A percentile compares a stretch with the other conserved stretches of the same genome.
phyloP scores from a whole-genome alignment of 257 asterid genomes.

The Solanum tarijense region DNA sequence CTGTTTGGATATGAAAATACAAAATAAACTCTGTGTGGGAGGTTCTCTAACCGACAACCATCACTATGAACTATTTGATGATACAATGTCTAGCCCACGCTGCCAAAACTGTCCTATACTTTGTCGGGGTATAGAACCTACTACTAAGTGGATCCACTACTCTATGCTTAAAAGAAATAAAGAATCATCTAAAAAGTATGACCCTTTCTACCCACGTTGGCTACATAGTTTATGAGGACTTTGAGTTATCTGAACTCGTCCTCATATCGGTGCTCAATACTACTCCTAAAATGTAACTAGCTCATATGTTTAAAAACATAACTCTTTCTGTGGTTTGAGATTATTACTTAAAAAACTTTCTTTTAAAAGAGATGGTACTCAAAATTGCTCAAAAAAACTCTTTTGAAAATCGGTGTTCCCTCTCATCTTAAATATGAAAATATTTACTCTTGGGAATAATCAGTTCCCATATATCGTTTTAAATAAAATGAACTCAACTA shows the following conservation, averaged over 20 bases:
- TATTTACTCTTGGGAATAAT: neutral
- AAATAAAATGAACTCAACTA: neutral
- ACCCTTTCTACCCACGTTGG: neutral
- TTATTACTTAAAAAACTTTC: too few relatives aligned
- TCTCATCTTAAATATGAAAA: neutral
- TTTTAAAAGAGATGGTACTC: neutral
- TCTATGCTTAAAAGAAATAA: too few relatives aligned
- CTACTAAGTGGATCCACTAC: neutral
- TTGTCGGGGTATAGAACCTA: too few relatives aligned
- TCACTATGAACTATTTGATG: neutral
- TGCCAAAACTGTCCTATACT: neutral
- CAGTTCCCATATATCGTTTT: neutral
- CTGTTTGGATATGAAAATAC: neutral
- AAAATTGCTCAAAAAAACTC: neutral
- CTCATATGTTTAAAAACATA: too few relatives aligned
- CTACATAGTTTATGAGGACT: neutral
- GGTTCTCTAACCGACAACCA: neutral
- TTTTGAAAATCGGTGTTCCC: neutral
- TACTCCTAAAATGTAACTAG: neutral
- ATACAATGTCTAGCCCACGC: neutral
- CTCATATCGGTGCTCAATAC: neutral
- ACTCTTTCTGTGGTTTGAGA: too few relatives aligned
- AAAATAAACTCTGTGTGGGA: neutral
- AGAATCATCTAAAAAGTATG: neutral
- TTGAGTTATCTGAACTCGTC: neutral